These are phyloP conservation scores for Coemansia sp. DNA, from an alignment of 371 early-diverging fungal genomes.

Conservation along the genomic window DNA sequence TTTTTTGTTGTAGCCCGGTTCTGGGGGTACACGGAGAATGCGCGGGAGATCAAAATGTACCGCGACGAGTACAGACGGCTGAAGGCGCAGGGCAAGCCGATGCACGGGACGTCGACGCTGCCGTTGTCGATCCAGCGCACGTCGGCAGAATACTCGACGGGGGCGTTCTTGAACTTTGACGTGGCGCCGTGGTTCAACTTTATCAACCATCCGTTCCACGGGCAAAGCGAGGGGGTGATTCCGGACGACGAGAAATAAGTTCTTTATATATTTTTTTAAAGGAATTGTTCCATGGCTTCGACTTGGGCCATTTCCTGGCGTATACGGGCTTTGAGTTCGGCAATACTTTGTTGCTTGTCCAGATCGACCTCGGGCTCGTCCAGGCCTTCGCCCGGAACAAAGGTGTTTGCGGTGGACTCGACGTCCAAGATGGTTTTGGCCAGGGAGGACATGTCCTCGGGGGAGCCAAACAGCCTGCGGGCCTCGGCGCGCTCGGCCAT, in stretches of 20 bases:
- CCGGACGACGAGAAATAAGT: constrained; percentile 17
- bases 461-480: constrained; percentile 63
- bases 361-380: constrained; percentile 16
- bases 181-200: constrained; percentile 79
- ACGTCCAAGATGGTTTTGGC: constrained; percentile 61
- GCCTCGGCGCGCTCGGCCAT: constrained; percentile 77
- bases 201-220: constrained; percentile 78
- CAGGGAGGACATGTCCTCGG: constrained; percentile 62
- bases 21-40: constrained; percentile 93
- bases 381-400: constrained; percentile 76
- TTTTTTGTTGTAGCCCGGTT: constrained; percentile 68
- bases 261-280: constrained; percentile 14
- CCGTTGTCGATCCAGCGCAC: constrained; percentile 63
- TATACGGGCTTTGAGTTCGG: constrained; percentile 43
- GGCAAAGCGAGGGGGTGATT: constrained; percentile 53
- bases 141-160: constrained; percentile 68
- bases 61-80: constrained; percentile 65
- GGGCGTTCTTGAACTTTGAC: constrained; percentile 48
- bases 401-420: constrained; percentile 60
- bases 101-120: constrained; percentile 69
- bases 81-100: constrained; percentile 66
- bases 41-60: constrained; percentile 74
- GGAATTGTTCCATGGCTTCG: constrained; percentile 45
- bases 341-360: constrained; percentile 25
- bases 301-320: constrained; percentile 46